Evolutionary conservation across 2,329 filamentous ascomycete species (phyloP), one percentile per base, ranked within the genome.

Genomic region (Aspergillus texensis): DNA sequence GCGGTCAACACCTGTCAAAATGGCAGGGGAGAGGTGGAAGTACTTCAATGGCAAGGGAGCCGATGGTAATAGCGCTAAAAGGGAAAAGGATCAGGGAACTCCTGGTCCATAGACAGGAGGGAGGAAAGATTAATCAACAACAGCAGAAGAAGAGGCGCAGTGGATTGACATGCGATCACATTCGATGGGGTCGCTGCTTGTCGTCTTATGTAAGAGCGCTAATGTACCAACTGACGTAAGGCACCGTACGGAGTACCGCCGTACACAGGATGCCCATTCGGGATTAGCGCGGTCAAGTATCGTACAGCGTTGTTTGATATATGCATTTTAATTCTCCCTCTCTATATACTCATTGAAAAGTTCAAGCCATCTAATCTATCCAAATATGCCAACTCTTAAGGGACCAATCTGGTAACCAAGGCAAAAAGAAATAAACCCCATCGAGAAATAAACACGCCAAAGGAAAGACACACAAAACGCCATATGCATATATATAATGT

Each of bases 101-200:
- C 74, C 46, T 65, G 65, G 52, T 74, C 65, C 66, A 76, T 70
- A 57, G 71, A 77, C 57, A 66, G 62, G 55, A 68, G 66, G 46
- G 68, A 61, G n/a, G 60, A 66, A 57, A 46, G 30, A 43, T 36
- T 36, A 57, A 50, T 46, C 30, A 52, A 30, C 28, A 58, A 48
- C 19, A 50, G 50, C 26, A 61, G 43, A n/a, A 57, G 55, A 58
- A 54, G 52, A 54, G 46, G 48, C 36, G 52, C 62, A 36, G 30
- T 21, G 26, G 57, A 53, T 26, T 30, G 5, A 60, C 16, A 32
- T 52, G 48, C 48, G 57, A 60, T 41, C 21, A 48, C 36, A 56
- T 48, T 16, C 26, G 45, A 56, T 24, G 34, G 58, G 53, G 58
- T 43, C 16, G 48, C 28, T 26, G 45, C 45, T 48, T 30, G 30